Evolutionary conservation across 352 stramenopile genomes (phyloP).

Genomic region (Phytophthora pseudosyringae): DNA sequence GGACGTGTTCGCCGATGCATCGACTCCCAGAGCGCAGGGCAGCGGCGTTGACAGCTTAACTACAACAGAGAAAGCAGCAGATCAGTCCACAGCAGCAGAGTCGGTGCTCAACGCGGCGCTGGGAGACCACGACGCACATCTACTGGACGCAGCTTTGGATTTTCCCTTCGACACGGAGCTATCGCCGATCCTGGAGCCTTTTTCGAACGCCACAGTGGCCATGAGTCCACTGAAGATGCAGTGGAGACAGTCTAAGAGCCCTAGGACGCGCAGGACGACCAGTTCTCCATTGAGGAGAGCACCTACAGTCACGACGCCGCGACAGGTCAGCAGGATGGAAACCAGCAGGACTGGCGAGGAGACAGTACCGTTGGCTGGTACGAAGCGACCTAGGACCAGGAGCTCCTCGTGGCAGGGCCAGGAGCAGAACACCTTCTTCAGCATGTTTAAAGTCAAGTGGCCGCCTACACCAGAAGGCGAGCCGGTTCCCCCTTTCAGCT

Average conservation of each 20-base stretch:
- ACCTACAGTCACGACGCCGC: slow-evolving; percentile 9
- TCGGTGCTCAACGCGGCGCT: slow-evolving; percentile 44
- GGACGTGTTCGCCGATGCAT: slow-evolving; percentile 42
- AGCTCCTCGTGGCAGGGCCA: slow-evolving; percentile 52
- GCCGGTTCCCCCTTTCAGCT: slow-evolving; percentile 38
- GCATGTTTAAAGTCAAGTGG: slow-evolving; percentile 77
- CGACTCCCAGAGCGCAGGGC: slow-evolving; percentile 30
- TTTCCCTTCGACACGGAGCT: slow-evolving; percentile 55
- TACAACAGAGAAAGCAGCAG: slow-evolving; percentile 35
- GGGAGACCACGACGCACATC: slow-evolving; percentile 31
- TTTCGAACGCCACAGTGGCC: slow-evolving; percentile 28
- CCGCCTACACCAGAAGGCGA: slow-evolving; percentile 30
- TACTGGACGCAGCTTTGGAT: slow-evolving; percentile 37
- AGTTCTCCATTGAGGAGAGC: slow-evolving; percentile 21
- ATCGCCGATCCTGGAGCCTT: slow-evolving; percentile 63
- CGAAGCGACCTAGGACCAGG: slow-evolving; percentile 33
- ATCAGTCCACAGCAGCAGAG: slow-evolving; percentile 44
- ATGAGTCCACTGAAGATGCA: slow-evolving; percentile 33
- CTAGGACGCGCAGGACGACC: slow-evolving; percentile 15
- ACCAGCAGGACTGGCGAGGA: slow-evolving; percentile 9
- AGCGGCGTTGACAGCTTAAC: slow-evolving; percentile 17
- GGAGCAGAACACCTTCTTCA: slow-evolving; percentile 74
- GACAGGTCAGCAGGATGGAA: slow-evolving; percentile 19
- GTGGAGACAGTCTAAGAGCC: slow-evolving; percentile 23
- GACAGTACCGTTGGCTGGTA: slow-evolving; percentile 13